A percentile compares a stretch with the other conserved stretches of the same genome.
phyloP scores from a whole-genome alignment of 805 yeast genomes.

The Candida sphagnicola region DNA sequence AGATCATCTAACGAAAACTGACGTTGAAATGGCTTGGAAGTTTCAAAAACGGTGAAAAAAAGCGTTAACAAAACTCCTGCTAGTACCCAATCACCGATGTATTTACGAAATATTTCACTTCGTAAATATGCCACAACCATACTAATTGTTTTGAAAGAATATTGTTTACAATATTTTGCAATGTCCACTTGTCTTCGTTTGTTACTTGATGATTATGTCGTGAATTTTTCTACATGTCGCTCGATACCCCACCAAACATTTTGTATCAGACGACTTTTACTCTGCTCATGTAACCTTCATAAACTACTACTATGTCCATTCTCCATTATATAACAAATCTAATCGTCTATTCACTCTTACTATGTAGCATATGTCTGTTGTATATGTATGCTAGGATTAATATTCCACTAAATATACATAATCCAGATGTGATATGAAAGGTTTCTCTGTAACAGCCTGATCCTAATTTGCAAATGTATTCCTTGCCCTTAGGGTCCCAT shows the following conservation, averaged over 20 bases:
- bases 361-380: constrained; percentile 2
- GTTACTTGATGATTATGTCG: no score
- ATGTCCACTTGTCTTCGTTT: background rate
- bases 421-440: constrained; percentile 21
- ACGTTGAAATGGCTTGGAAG: constrained; percentile 29
- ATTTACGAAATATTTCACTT: constrained; percentile 6
- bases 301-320: no score
- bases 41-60: constrained; percentile 29
- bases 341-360: background rate
- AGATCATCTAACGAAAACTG: constrained; percentile 30
- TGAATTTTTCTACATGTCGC: no score
- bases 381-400: constrained; percentile 19
- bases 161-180: background rate
- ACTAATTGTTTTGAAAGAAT: background rate
- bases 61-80: constrained; percentile 17
- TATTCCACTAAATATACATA: constrained; percentile 16
- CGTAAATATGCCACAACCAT: constrained; percentile 7
- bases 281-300: no score
- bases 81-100: constrained; percentile 27
- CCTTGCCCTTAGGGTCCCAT: constrained; percentile 12
- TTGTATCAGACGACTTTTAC: no score
- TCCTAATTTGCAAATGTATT: constrained; percentile 23
- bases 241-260: no score
- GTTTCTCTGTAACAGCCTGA: constrained; percentile 25
- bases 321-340: no score